Conservation (phyloP, 2,329 filamentous ascomycete species). For the Fusarium sp. region DNA sequence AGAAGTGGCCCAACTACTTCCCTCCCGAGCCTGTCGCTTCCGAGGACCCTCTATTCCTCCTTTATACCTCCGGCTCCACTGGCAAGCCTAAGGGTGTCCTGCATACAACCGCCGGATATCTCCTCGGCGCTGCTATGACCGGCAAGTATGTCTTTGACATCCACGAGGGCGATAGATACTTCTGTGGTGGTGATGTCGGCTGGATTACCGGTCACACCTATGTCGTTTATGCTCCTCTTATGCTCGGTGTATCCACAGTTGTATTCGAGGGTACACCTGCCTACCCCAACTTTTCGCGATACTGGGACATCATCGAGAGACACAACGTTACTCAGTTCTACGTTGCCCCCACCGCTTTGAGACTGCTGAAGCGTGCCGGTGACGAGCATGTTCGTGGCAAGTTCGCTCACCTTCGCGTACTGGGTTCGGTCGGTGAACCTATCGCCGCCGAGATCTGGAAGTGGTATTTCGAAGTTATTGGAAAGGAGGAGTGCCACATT, state of each 20-base stretch:
- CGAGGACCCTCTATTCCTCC: slow-evolving; percentile 95
- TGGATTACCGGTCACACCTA: slow-evolving; percentile 99
- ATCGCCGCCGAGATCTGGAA: slow-evolving; percentile 99
- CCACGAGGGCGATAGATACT: slow-evolving; percentile 91
- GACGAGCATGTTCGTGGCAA: slow-evolving; percentile 89
- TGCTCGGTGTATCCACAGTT: slow-evolving; percentile 92
- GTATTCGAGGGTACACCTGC: slow-evolving; percentile 98
- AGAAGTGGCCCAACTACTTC: slow-evolving; percentile 95
- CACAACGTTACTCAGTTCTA: slow-evolving; percentile 98
- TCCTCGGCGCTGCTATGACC: slow-evolving; percentile 91
- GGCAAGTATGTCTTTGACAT: slow-evolving; percentile 99
- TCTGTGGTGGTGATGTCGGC: slow-evolving; percentile 97
- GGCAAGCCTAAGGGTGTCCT: slow-evolving; percentile 99
- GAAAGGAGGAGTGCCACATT: slow-evolving; percentile 91
- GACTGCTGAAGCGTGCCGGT: slow-evolving; percentile 93
- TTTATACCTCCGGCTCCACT: slow-evolving; percentile 97
- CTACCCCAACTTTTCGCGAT: slow-evolving; percentile 96
- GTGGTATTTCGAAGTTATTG: slow-evolving; percentile 97
- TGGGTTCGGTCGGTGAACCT: slow-evolving; percentile 96
- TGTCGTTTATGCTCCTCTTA: slow-evolving; percentile 93
- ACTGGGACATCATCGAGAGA: slow-evolving; percentile 98
- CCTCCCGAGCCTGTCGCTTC: slow-evolving; percentile 89
- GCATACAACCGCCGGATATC: slow-evolving; percentile 95
- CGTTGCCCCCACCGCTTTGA: slow-evolving; percentile 92
- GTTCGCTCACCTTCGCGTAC: slow-evolving; percentile 88